Evolutionary conservation across 1,284 basidiomycete genomes (phyloP).

Genomic region (Moesziomyces sp.): DNA sequence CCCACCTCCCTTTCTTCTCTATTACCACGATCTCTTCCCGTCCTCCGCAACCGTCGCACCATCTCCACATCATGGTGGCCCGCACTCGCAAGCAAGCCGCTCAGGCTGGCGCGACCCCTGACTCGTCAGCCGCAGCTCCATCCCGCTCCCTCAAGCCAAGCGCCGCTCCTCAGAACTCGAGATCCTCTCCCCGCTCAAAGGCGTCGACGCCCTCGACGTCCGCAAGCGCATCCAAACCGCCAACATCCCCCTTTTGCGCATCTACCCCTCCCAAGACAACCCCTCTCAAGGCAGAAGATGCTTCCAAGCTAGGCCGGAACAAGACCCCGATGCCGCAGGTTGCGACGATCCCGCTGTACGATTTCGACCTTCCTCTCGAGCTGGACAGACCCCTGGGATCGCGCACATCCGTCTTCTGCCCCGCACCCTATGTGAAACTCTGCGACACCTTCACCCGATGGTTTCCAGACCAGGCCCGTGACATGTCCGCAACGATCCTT

Average conservation of each 20-base stretch:
- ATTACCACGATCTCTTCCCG: background rate
- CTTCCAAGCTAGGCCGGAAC: background rate
- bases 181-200: background rate
- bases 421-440: constrained; percentile 17
- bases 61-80: constrained; percentile 11
- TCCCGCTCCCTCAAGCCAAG: background rate
- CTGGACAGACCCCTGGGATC: constrained; percentile 11
- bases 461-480: constrained; percentile 5
- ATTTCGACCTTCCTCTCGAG: constrained; percentile 42
- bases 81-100: constrained; percentile 22
- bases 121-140: background rate
- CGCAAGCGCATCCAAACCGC: background rate
- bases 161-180: background rate
- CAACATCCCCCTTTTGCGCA: background rate
- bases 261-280: background rate
- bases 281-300: background rate
- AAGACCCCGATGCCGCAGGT: background rate
- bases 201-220: background rate
- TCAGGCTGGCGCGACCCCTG: background rate
- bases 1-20: background rate
- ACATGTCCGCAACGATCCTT: no score
- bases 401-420: constrained; percentile 24
- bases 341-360: constrained; percentile 41
- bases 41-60: background rate
- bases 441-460: constrained; percentile 13